phyloP scores from a whole-genome alignment of 2,329 filamentous ascomycete species.

The Alternaria incomplexa region DNA sequence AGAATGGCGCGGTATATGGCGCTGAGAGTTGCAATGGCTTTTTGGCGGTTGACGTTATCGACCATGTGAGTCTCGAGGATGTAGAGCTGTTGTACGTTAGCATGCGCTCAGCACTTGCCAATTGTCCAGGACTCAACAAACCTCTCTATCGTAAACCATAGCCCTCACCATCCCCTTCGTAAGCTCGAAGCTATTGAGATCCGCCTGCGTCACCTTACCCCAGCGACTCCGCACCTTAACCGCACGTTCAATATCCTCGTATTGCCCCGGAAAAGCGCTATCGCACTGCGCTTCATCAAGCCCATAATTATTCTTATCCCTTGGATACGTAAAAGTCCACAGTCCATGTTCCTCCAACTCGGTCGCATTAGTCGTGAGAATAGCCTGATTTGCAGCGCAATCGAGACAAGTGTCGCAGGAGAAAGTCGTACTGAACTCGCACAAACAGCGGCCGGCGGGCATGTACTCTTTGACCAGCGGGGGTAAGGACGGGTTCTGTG shows the following conservation, averaged over 20 bases:
- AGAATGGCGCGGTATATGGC: slow-evolving; percentile 40
- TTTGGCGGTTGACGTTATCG: slow-evolving; percentile 45
- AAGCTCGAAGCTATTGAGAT: slow-evolving; percentile 35
- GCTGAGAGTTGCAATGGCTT: slow-evolving; percentile 37
- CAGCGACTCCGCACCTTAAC: slow-evolving; percentile 28
- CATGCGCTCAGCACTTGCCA: neutral
- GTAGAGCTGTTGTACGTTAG: slow-evolving; percentile 32
- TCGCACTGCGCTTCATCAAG: slow-evolving; percentile 39
- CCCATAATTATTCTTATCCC: slow-evolving; percentile 39
- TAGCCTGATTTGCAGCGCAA: slow-evolving; percentile 35
- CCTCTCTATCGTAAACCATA: slow-evolving; percentile 41
- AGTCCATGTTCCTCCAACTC: slow-evolving; percentile 20
- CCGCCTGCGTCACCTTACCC: slow-evolving; percentile 34
- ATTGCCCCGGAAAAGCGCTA: slow-evolving; percentile 40
- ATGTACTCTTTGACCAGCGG: slow-evolving; percentile 39
- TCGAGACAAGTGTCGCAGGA: slow-evolving; percentile 41
- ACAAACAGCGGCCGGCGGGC: slow-evolving; percentile 42
- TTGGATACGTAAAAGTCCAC: slow-evolving; percentile 39
- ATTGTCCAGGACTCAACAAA: slow-evolving; percentile 11
- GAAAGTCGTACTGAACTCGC: slow-evolving; percentile 41
- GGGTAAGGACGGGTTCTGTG: slow-evolving; percentile 36
- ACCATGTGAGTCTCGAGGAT: slow-evolving; percentile 41
- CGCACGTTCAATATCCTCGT: slow-evolving; percentile 39
- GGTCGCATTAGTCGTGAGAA: slow-evolving; percentile 23
- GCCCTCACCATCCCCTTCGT: slow-evolving; percentile 44